phyloP scores from a whole-genome alignment of 805 yeast genomes.

The Groenewaldozyma salmanticensis region DNA sequence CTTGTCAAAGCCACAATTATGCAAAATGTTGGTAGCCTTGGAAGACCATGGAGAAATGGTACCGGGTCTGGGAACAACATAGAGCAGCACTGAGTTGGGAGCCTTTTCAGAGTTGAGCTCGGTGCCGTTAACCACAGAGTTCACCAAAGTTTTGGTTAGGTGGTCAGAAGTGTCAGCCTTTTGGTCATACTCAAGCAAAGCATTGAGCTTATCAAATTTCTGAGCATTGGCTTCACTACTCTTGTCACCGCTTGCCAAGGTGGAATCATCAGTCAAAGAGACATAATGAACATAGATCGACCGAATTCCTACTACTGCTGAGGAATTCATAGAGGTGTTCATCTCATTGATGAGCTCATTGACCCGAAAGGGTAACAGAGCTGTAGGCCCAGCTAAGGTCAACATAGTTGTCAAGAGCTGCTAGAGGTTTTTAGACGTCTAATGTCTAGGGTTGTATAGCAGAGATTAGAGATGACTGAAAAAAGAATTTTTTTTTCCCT shows the following conservation, averaged over 20 bases:
- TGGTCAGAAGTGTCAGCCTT: constrained; percentile 46
- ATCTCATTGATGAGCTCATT: constrained; percentile 61
- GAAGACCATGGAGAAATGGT: constrained; percentile 99
- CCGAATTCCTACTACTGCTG: constrained; percentile 59
- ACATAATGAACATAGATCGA: constrained; percentile 78
- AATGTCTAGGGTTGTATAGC: no score
- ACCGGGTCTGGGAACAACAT: constrained; percentile 86
- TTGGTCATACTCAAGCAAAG: constrained; percentile 65
- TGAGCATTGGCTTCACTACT: constrained; percentile 13
- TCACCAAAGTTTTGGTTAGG: constrained; percentile 34
- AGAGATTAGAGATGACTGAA: no score
- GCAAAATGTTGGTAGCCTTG: constrained; percentile 90
- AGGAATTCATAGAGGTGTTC: constrained; percentile 57
- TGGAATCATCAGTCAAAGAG: constrained; percentile 37
- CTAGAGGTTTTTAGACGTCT: no score
- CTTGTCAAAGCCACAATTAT: constrained; percentile 71
- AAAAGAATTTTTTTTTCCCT: no score
- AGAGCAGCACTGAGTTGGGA: constrained; percentile 42
- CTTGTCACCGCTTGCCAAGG: constrained; percentile 12
- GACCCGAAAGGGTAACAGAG: constrained; percentile 80
- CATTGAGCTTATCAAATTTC: constrained; percentile 37
- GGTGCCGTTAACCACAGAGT: constrained; percentile 25
- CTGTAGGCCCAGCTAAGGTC: constrained; percentile 78
- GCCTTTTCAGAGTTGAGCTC: constrained; percentile 23
- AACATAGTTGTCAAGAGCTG: constrained; percentile 21